Percentiles rank a stretch among this genome's conserved stretches.
These are phyloP conservation scores for Paraleonurus japonicus DNA, from an alignment of 257 asterid species.

Conservation along the genomic window DNA sequence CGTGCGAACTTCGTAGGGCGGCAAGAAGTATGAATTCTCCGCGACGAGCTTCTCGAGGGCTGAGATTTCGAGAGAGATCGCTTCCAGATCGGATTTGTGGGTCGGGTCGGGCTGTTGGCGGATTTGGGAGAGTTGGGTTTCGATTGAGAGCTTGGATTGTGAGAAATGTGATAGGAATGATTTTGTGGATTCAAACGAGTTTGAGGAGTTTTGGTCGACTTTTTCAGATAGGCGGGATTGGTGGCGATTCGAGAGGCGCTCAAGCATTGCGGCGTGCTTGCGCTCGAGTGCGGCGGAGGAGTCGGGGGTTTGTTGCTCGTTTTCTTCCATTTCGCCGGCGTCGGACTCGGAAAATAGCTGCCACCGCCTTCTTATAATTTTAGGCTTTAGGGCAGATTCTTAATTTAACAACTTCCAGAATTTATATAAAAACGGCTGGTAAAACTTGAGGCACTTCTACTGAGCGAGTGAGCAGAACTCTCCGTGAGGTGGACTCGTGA, in stretches of 20 bases:
- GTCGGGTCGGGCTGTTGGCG: constrained; percentile 36
- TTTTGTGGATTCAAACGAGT: constrained; percentile 47
- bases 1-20: constrained; percentile 74
- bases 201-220: constrained; percentile 29
- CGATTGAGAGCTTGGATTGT: constrained; percentile 65
- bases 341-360: neutral
- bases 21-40: constrained; percentile 66
- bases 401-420: too few species aligned
- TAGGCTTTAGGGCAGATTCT: neutral
- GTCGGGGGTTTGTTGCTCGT: constrained; percentile 21
- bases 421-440: too few species aligned
- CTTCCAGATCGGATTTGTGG: constrained; percentile 53
- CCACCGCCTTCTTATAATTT: neutral
- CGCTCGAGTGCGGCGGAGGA: constrained; percentile 43
- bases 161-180: constrained; percentile 64
- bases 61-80: constrained; percentile 53
- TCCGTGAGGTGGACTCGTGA: too few species aligned
- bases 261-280: constrained; percentile 81
- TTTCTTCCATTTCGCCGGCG: constrained; percentile 46
- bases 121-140: constrained; percentile 52
- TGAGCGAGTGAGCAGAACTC: too few species aligned
- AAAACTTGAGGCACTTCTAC: too few species aligned
- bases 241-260: constrained; percentile 75
- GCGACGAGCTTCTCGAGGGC: constrained; percentile 73
- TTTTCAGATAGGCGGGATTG: constrained; percentile 50